Conservation (phyloP, 169 alveolate genomes). For the Eimeria acervulina region DNA sequence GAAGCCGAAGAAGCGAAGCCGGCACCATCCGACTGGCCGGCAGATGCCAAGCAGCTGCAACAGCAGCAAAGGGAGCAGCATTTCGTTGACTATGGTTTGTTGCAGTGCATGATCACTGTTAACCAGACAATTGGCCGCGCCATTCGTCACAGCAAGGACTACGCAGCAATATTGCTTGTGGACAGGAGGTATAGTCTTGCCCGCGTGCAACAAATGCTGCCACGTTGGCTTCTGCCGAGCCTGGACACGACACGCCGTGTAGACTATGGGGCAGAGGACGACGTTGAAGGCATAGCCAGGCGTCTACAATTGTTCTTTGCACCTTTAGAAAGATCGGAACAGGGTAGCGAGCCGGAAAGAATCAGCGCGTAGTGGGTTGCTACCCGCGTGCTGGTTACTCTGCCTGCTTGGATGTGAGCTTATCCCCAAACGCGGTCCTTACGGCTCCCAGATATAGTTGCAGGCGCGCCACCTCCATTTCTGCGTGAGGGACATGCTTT, state of each 20-base stretch:
- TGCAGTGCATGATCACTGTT: constrained; percentile 95
- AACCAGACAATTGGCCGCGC: constrained; percentile 99
- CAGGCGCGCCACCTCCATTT: not conserved
- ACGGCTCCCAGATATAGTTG: not conserved
- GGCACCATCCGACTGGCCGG: not conserved
- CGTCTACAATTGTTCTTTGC: constrained; percentile 31
- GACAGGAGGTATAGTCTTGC: constrained; percentile 92
- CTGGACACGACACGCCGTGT: constrained; percentile 9
- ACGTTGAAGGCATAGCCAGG: not conserved
- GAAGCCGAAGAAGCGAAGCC: not conserved
- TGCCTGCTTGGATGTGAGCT: not conserved
- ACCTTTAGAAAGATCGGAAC: constrained; percentile 8
- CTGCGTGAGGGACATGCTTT: not conserved
- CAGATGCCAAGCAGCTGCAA: not conserved
- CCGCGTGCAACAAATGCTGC: constrained; percentile 83
- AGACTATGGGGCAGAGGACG: not conserved
- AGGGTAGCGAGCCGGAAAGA: not conserved
- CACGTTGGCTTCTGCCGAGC: constrained; percentile 86
- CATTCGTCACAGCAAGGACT: constrained; percentile 97
- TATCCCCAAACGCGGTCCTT: not conserved
- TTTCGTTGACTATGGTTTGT: constrained; percentile 53
- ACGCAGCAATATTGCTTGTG: constrained; percentile 94
- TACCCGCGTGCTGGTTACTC: not conserved
- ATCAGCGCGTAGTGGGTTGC: not conserved
- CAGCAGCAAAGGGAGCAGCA: constrained; percentile 53